These are phyloP conservation scores for Sporothrix sp. DNA, from an alignment of 2,329 filamentous ascomycete species.

Conservation along the genomic window DNA sequence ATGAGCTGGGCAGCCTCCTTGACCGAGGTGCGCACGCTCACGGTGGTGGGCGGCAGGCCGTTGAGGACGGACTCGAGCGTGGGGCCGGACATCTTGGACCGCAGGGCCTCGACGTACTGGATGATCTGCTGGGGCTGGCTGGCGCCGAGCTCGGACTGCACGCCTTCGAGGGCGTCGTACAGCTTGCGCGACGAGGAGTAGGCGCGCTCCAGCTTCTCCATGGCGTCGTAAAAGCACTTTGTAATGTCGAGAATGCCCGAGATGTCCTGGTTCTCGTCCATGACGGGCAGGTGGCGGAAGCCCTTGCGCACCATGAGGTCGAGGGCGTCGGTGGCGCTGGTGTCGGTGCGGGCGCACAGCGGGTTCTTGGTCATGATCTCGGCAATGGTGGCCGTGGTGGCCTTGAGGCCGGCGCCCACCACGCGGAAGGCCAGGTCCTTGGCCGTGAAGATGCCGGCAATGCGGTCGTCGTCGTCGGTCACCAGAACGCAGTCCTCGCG, in stretches of 20 bases:
- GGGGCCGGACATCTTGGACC: constrained; percentile 94
- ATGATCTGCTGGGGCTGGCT: constrained; percentile 98
- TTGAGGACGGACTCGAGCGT: constrained; percentile 91
- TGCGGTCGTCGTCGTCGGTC: constrained; percentile 94
- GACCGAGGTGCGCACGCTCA: constrained; percentile 90
- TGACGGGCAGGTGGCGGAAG: constrained; percentile 93
- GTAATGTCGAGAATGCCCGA: constrained; percentile 97
- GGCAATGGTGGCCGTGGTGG: constrained; percentile 81
- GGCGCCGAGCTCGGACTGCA: constrained; percentile 90
- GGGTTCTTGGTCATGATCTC: constrained; percentile 99
- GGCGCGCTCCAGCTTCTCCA: constrained; percentile 97
- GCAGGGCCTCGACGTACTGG: constrained; percentile 92
- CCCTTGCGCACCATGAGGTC: constrained; percentile 98
- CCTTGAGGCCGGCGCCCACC: constrained; percentile 81
- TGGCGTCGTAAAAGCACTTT: constrained; percentile 99
- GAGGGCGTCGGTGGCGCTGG: constrained; percentile 91
- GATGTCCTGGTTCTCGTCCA: constrained; percentile 99
- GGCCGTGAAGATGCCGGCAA: constrained; percentile 96
- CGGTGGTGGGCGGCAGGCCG: constrained; percentile 83
- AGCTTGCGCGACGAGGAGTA: constrained; percentile 97
- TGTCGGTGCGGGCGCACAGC: constrained; percentile 92
- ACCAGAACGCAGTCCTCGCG: constrained; percentile 96
- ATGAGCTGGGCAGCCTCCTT: constrained; percentile 91
- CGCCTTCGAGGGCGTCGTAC: constrained; percentile 93
- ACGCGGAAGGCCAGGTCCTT: constrained; percentile 98